Evolutionary conservation across 805 yeast species (phyloP), one percentile per base, ranked within the genome.

Genomic region (Candida oleophila): DNA sequence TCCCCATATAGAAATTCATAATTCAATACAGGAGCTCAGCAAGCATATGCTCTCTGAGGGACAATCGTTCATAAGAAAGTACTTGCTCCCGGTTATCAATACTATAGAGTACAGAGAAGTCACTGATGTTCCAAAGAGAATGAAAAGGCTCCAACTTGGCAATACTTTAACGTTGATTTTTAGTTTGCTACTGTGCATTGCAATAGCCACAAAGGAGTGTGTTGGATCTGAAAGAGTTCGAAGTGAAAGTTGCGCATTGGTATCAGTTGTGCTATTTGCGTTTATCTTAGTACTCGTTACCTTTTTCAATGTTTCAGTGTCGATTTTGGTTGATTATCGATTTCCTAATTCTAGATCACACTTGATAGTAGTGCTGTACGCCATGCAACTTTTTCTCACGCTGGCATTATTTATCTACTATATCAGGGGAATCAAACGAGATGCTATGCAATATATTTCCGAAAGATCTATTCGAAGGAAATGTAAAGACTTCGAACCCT

Each of bases 41-140:
- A 18, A 11, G 8, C 5, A 36, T 18, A 15, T 19, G 22, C 19
- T 36, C 8, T 36, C 39, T 4, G 39, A 16, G 22, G 39, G 39
- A 11, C 16, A 22, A 36, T 9, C 32, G 19, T 39, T 39, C 32
- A 39, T 39, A 9, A 9, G 34, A 39, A 39, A 39, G n/a, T 39
- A 16, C 34, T 16, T 39, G 18, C 3, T 8, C 15, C 42, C 42
- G n/a, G 11, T 39, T 22, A n/a, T 15, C 21, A 5, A 16, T 11
- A 12, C 32, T n/a, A 14, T 19, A 11, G 21, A 11, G n/a, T 7
- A 20, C 8, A 5, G 20, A 15, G 42, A 39, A 5, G 11, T 22
- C 20, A 28, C 42, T 8, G 32, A 22, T n/a, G 19, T 39, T 16
- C 42, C 42, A n/a, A 28, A 32, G 15, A 22, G 20, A 15, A 9